phyloP scores from a whole-genome alignment of 176 grass and related monocot species.

The Tillandsia fasciculata region DNA sequence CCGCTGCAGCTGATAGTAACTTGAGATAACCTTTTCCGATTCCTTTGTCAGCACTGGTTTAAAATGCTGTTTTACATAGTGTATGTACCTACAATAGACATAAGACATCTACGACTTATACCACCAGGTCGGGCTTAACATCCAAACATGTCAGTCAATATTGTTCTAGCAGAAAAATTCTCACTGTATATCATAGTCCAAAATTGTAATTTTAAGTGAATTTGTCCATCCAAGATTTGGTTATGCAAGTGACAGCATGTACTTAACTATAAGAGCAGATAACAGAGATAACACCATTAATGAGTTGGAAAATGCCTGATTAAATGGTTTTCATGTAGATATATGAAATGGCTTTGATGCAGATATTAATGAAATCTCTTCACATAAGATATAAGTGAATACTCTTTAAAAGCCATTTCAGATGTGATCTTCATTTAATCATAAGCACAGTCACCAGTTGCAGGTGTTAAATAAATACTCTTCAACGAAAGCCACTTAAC shows the following conservation, averaged over 20 bases:
- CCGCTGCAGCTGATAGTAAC: constrained; percentile 86
- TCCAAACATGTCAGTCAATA: background rate
- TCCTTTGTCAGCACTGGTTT: constrained; percentile 79
- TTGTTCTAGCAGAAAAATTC: background rate
- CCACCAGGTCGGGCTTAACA: background rate
- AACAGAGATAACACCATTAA: too few relatives aligned
- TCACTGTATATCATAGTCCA: background rate
- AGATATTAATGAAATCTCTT: too few relatives aligned
- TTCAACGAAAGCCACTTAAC: background rate
- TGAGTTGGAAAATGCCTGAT: too few relatives aligned
- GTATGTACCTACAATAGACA: constrained; percentile 55
- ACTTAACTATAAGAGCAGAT: background rate
- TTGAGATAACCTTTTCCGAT: constrained; percentile 66
- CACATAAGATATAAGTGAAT: too few relatives aligned
- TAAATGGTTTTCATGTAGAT: too few relatives aligned
- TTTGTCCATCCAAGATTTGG: background rate
- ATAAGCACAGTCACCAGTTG: too few relatives aligned
- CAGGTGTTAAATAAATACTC: background rate
- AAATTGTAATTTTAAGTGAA: background rate
- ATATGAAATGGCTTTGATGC: too few relatives aligned
- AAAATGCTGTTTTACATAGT: constrained; percentile 66
- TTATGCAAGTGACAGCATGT: background rate
- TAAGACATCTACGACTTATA: background rate
- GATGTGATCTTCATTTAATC: too few relatives aligned
- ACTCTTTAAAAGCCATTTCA: too few relatives aligned